Conservation (phyloP, 306 rosid species). For the Mimosa bimucronata region DNA sequence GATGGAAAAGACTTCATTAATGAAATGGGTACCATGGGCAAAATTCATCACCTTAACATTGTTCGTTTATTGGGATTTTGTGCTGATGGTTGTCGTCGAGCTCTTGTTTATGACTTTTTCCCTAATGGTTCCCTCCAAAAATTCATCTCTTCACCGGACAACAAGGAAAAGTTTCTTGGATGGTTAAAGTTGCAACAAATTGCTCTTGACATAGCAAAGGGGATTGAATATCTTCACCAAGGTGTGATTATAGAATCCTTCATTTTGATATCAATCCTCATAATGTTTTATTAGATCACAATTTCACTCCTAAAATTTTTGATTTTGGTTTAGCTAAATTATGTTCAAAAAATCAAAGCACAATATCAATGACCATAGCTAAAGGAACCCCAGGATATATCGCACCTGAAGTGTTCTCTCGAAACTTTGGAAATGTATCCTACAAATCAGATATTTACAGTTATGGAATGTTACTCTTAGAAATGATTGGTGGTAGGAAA, state of each 20-base stretch:
- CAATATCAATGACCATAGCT: background rate
- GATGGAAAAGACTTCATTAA: constrained; percentile 52
- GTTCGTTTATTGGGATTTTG: constrained; percentile 2
- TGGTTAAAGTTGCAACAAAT: background rate
- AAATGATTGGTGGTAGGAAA: background rate
- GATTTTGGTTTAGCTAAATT: constrained; percentile 4
- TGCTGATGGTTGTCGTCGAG: constrained; percentile 35
- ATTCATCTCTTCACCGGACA: background rate
- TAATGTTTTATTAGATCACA: background rate
- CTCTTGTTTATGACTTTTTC: constrained; percentile 16
- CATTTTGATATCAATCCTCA: background rate
- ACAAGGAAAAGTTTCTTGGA: background rate
- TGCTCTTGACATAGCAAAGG: background rate
- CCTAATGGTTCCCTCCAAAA: background rate
- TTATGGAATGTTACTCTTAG: background rate
- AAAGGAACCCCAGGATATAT: background rate
- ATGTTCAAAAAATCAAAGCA: background rate
- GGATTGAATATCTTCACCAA: constrained; percentile 8
- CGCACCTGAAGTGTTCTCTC: background rate
- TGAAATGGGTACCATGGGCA: background rate
- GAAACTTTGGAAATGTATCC: background rate
- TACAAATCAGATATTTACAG: background rate
- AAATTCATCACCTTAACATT: background rate
- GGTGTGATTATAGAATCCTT: background rate
- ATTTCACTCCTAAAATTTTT: background rate